A percentile compares a stretch with the other conserved stretches of the same genome.
These are phyloP conservation scores for Podospora australis DNA, from an alignment of 495 filamentous ascomycete genomes.

Conservation along the genomic window DNA sequence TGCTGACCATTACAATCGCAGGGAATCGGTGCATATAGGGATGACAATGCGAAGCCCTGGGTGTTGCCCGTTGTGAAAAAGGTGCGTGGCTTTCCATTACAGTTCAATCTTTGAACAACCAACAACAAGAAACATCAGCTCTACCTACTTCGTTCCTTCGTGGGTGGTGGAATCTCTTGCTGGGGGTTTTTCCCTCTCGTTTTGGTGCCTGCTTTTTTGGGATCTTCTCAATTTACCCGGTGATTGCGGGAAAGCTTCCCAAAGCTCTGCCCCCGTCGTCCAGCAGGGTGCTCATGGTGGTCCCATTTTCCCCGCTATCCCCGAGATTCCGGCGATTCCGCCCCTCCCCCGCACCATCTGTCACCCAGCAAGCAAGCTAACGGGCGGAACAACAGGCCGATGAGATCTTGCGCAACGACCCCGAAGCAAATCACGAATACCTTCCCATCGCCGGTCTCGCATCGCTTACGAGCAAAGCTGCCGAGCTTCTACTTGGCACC, in stretches of 20 bases:
- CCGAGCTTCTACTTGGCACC: conserved; percentile 78
- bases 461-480: conserved; percentile 78
- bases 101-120: too few relatives aligned
- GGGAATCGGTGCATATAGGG: conserved; percentile 94
- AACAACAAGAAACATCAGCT: too few relatives aligned
- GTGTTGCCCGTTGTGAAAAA: conserved; percentile 92
- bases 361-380: conserved; percentile 15
- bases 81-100: conserved; percentile 44
- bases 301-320: background rate
- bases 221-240: conserved; percentile 3
- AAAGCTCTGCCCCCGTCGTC: background rate
- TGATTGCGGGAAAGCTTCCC: background rate
- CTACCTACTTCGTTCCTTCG: background rate
- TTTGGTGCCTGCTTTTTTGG: background rate
- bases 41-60: conserved; percentile 97
- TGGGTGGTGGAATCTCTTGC: background rate
- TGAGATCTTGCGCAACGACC: conserved; percentile 76
- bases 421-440: conserved; percentile 94
- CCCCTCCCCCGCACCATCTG: conserved; percentile 9
- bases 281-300: background rate
- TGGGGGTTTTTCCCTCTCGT: background rate
- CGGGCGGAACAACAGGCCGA: conserved; percentile 60
- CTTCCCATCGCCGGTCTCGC: conserved; percentile 88
- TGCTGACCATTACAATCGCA: conserved; percentile 7
- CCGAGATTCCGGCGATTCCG: background rate